Evolutionary conservation across 768 basidiomycete genomes (phyloP).

Genomic region (Lactarius pseudohatsudake): DNA sequence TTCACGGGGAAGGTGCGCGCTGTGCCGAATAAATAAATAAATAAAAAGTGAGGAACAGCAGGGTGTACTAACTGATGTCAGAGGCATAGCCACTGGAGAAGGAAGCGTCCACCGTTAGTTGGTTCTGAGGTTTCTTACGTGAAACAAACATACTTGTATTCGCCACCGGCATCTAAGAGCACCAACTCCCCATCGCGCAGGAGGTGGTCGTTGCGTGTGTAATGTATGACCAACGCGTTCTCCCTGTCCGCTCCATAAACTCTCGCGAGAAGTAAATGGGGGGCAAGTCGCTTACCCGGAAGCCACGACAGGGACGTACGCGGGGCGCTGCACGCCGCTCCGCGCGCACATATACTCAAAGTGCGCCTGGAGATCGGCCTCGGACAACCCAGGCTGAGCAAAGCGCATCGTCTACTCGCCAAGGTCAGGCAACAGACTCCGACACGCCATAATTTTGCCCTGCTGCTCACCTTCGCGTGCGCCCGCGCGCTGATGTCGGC

Average conservation of each 20-base stretch:
- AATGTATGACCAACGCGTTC: slow-evolving; percentile 91
- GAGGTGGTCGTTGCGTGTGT: slow-evolving; percentile 86
- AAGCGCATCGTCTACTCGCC: slow-evolving; percentile 77
- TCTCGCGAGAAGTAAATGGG: not conserved
- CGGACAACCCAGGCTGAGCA: slow-evolving; percentile 53
- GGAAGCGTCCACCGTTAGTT: slow-evolving; percentile 1
- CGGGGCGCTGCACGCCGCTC: slow-evolving; percentile 77
- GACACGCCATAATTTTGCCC: not conserved
- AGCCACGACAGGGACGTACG: slow-evolving; percentile 98
- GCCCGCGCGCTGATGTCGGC: slow-evolving; percentile 86
- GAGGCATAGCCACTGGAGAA: slow-evolving; percentile 79
- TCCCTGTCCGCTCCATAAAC: slow-evolving; percentile 45
- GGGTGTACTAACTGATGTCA: slow-evolving; percentile 73
- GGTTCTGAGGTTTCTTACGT: not conserved
- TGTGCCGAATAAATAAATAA: slow-evolving; percentile 33
- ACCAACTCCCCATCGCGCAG: slow-evolving; percentile 71
- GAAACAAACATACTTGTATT: slow-evolving; percentile 65
- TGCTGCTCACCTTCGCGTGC: slow-evolving; percentile 68
- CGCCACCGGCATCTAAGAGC: slow-evolving; percentile 90
- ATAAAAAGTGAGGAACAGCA: not conserved
- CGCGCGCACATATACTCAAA: slow-evolving; percentile 88
- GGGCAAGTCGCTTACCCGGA: slow-evolving; percentile 61
- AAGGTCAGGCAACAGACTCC: not conserved
- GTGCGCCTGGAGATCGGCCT: slow-evolving; percentile 68
- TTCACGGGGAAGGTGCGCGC: slow-evolving; percentile 88